Conservation (phyloP, 805 yeast species). For the Candida gorgasii region DNA sequence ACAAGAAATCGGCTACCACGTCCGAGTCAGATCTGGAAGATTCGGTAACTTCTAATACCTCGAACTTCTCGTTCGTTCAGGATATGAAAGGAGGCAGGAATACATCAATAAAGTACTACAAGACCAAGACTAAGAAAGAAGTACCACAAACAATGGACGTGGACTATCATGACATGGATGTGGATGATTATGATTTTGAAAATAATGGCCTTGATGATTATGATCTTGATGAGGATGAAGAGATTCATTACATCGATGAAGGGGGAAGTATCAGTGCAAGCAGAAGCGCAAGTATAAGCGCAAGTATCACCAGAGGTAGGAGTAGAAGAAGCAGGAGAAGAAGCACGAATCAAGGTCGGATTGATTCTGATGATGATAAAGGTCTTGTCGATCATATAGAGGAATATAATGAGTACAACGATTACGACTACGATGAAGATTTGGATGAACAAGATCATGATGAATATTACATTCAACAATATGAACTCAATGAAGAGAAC, state of each 20-base stretch:
- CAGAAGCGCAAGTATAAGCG: no score
- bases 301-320: no score
- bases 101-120: conserved; percentile 45
- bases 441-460: conserved; percentile 7
- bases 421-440: conserved; percentile 11
- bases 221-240: conserved; percentile 21
- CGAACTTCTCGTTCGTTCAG: conserved; percentile 43
- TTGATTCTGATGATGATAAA: conserved; percentile 3
- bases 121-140: conserved; percentile 21
- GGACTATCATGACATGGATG: conserved; percentile 33
- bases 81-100: conserved; percentile 44
- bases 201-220: conserved; percentile 41
- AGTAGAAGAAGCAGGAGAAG: no score
- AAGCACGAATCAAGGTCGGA: no score
- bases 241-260: conserved; percentile 21
- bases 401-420: conserved; percentile 6
- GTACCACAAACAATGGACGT: conserved; percentile 6
- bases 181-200: conserved; percentile 42
- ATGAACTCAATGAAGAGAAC: conserved; percentile 11
- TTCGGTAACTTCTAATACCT: conserved; percentile 21
- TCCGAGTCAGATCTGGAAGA: conserved; percentile 16
- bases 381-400: conserved; percentile 9
- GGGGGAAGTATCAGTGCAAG: no score
- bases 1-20: no score
- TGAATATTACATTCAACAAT: conserved; percentile 10